Evolutionary conservation across 371 early-diverging fungal species (phyloP).

Genomic region (Saksenaea oblongispora): DNA sequence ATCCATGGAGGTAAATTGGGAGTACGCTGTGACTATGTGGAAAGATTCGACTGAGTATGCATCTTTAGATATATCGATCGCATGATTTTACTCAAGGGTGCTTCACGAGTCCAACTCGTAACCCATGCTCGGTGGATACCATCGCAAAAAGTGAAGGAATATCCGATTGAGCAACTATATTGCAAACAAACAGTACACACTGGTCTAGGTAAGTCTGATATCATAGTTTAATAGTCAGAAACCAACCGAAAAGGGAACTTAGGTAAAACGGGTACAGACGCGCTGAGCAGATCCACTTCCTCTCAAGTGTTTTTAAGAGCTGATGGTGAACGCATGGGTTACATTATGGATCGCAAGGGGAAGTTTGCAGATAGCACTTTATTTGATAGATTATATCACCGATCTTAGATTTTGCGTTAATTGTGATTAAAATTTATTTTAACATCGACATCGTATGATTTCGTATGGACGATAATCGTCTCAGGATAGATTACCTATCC

Average conservation of each 20-base stretch:
- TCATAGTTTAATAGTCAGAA: background rate
- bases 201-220: constrained; percentile 33
- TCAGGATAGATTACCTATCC: too few relatives aligned
- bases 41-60: background rate
- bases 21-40: too few relatives aligned
- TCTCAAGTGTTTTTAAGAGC: constrained; percentile 45
- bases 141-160: constrained; percentile 40
- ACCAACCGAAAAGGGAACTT: background rate
- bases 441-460: too few relatives aligned
- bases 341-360: constrained; percentile 52
- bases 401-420: constrained; percentile 11
- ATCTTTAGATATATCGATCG: constrained; percentile 42
- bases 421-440: too few relatives aligned
- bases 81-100: constrained; percentile 42
- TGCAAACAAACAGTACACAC: constrained; percentile 49
- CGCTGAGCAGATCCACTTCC: constrained; percentile 37
- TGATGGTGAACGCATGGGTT: constrained; percentile 44
- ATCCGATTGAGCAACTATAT: constrained; percentile 39
- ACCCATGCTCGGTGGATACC: constrained; percentile 42
- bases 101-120: constrained; percentile 23
- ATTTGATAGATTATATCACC: constrained; percentile 49
- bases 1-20: constrained; percentile 48
- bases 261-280: constrained; percentile 32
- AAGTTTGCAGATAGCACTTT: constrained; percentile 46
- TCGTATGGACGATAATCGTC: too few relatives aligned